A percentile compares a stretch with the other conserved stretches of the same genome.
Conservation (phyloP, 257 asterid species). For the Capsicum pubescens region DNA sequence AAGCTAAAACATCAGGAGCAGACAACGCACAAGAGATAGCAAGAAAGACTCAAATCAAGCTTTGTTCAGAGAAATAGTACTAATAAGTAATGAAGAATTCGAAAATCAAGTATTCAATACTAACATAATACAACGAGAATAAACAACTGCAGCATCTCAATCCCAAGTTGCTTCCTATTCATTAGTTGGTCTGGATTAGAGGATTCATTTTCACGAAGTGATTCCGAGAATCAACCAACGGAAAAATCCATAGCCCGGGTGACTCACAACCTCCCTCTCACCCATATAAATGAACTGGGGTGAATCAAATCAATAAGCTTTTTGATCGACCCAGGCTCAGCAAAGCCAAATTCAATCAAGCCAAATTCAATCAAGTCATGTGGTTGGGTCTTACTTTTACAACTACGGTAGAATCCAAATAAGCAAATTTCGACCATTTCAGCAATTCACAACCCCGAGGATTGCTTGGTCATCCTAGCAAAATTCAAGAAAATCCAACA, state of each 20-base stretch:
- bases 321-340: background rate
- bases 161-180: background rate
- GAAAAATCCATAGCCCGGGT: background rate
- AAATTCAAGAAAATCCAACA: background rate
- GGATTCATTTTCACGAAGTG: background rate
- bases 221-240: background rate
- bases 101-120: conserved; percentile 2
- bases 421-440: too few relatives aligned
- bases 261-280: background rate
- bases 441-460: background rate
- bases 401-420: too few relatives aligned
- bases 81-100: conserved; percentile 1
- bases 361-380: background rate
- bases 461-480: background rate
- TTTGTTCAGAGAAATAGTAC: background rate
- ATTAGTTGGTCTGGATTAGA: background rate
- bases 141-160: background rate
- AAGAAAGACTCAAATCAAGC: conserved; percentile 8
- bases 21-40: background rate
- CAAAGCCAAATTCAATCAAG: background rate
- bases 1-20: background rate
- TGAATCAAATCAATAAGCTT: background rate
- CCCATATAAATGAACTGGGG: conserved; percentile 1
- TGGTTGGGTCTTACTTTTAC: background rate
- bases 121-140: background rate